Conservation (phyloP, 2,329 filamentous ascomycete genomes). For the Venturiaceae sp. region DNA sequence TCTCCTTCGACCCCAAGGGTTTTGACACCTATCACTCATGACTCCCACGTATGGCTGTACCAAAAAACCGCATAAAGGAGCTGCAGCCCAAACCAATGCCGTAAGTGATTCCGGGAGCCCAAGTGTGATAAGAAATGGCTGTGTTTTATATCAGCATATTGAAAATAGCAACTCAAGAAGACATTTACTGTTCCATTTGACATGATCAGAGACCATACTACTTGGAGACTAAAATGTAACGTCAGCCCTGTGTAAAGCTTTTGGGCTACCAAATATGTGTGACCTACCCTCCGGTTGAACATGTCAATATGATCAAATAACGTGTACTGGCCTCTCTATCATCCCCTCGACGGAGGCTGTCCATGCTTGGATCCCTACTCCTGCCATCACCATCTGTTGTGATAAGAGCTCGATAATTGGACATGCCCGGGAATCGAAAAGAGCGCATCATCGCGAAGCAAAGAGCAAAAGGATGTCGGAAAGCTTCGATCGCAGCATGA, state of each 20-base stretch:
- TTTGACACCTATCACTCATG: constrained; percentile 66
- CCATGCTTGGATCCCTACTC: background rate
- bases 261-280: background rate
- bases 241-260: background rate
- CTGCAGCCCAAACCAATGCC: constrained; percentile 77
- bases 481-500: background rate
- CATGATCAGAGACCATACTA: constrained; percentile 13
- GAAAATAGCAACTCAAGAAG: background rate
- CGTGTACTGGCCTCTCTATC: background rate
- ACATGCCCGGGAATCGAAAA: background rate
- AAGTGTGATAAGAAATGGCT: constrained; percentile 62
- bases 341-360: background rate
- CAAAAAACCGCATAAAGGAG: constrained; percentile 66
- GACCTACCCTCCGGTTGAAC: constrained; percentile 1
- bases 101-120: constrained; percentile 76
- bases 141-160: background rate
- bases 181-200: constrained; percentile 10
- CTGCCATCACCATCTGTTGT: background rate
- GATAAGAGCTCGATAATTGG: background rate
- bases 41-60: constrained; percentile 80
- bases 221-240: constrained; percentile 7
- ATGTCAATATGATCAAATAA: constrained; percentile 4
- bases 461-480: background rate
- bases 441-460: background rate
- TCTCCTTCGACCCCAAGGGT: constrained; percentile 67